phyloP scores from a whole-genome alignment of 768 basidiomycete species.

The Phylloporus rhodoxanthus region DNA sequence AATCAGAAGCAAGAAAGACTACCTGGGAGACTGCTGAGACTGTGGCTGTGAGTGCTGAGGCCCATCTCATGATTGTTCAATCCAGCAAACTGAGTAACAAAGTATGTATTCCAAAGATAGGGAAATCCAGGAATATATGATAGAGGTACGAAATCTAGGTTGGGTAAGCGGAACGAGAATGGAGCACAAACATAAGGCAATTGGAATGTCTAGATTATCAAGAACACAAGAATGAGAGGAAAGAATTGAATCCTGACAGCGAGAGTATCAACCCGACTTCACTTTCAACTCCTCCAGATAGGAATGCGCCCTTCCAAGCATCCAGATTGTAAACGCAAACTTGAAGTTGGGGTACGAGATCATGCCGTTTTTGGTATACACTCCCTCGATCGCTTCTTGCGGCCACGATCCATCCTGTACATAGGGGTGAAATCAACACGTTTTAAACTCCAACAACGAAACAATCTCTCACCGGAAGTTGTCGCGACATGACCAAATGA shows the following conservation, averaged over 20 bases:
- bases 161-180: too few relatives aligned
- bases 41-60: slow-evolving; percentile 23
- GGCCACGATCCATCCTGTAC: slow-evolving; percentile 90
- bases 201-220: too few relatives aligned
- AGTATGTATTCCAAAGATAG: too few relatives aligned
- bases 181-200: too few relatives aligned
- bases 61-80: too few relatives aligned
- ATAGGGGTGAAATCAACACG: neutral
- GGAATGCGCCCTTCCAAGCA: slow-evolving; percentile 65
- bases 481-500: slow-evolving; percentile 86
- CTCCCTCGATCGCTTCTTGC: slow-evolving; percentile 93
- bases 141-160: too few relatives aligned
- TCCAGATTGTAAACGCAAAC: too few relatives aligned
- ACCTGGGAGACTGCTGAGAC: slow-evolving; percentile 53
- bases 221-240: too few relatives aligned
- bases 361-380: slow-evolving; percentile 84
- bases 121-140: too few relatives aligned
- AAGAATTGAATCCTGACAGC: too few relatives aligned
- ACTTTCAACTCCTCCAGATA: slow-evolving; percentile 55
- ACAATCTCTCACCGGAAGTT: slow-evolving; percentile 33
- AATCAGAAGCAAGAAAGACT: slow-evolving; percentile 66
- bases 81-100: too few relatives aligned
- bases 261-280: neutral
- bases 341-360: too few relatives aligned
- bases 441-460: neutral